Percentiles rank a stretch among this genome's conserved stretches.
phyloP scores from a whole-genome alignment of 2,329 filamentous ascomycete species.

The Pseudodiploospora longispora region DNA sequence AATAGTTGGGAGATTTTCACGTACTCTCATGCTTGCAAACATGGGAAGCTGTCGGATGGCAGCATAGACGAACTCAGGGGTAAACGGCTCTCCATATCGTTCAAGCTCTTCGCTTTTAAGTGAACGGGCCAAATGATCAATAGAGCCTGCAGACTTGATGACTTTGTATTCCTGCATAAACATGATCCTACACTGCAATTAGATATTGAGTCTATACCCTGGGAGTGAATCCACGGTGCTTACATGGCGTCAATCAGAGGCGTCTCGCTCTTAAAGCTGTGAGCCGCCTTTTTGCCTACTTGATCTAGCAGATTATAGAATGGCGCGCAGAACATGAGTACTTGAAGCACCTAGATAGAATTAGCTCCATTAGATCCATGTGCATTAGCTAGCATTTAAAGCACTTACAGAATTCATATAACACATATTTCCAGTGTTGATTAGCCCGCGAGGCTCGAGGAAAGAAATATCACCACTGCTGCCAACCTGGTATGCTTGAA shows the following conservation, averaged over 20 bases:
- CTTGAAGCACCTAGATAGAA: slow-evolving; percentile 71
- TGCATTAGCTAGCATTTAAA: neutral
- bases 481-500: slow-evolving; percentile 64
- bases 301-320: slow-evolving; percentile 93
- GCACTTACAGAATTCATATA: slow-evolving; percentile 97
- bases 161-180: slow-evolving; percentile 89
- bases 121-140: slow-evolving; percentile 63
- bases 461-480: slow-evolving; percentile 64
- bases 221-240: slow-evolving; percentile 27
- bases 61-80: slow-evolving; percentile 90
- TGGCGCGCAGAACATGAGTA: slow-evolving; percentile 84
- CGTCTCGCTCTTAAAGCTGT: slow-evolving; percentile 93
- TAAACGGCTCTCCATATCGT: slow-evolving; percentile 84
- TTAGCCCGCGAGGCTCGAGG: slow-evolving; percentile 83
- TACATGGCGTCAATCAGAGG: slow-evolving; percentile 90
- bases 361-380: slow-evolving; percentile 23
- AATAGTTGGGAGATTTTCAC: slow-evolving; percentile 20
- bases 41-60: slow-evolving; percentile 79
- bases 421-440: slow-evolving; percentile 98
- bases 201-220: neutral
- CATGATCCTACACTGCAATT: slow-evolving; percentile 59
- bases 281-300: slow-evolving; percentile 70
- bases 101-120: slow-evolving; percentile 80
- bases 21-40: slow-evolving; percentile 85
- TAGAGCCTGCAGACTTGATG: slow-evolving; percentile 68